These are phyloP conservation scores for Mrakia gelida DNA, from an alignment of 768 basidiomycete genomes.

Conservation along the genomic window DNA sequence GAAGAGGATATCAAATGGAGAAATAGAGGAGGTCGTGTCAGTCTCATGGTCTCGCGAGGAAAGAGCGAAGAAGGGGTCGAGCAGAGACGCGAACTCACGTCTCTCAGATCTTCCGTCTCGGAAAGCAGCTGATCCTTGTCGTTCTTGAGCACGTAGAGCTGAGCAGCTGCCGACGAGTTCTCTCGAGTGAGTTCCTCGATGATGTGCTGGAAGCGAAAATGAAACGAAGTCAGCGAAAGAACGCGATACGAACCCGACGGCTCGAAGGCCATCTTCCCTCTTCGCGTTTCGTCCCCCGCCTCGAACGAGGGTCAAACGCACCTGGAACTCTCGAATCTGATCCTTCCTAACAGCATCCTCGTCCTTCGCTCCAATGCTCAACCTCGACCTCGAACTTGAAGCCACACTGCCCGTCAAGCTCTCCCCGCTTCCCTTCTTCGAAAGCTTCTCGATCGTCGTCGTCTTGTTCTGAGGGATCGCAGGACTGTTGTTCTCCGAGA, in stretches of 20 bases:
- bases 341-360: conserved; percentile 46
- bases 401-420: not conserved
- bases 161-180: conserved; percentile 58
- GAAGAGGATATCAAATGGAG: not conserved
- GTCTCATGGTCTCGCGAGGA: too few relatives aligned
- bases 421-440: not conserved
- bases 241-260: not conserved
- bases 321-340: conserved; percentile 75
- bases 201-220: conserved; percentile 53
- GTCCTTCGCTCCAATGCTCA: conserved; percentile 32
- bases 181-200: conserved; percentile 85
- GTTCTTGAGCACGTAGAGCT: conserved; percentile 65
- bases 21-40: not conserved
- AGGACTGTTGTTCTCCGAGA: conserved; percentile 6
- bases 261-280: too few relatives aligned
- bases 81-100: conserved; percentile 49
- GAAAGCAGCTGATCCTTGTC: conserved; percentile 67
- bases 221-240: not conserved
- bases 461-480: not conserved
- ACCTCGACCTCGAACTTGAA: not conserved
- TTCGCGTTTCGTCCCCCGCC: too few relatives aligned
- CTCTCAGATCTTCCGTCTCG: conserved; percentile 67
- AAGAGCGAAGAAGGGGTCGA: not conserved
- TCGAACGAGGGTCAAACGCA: too few relatives aligned
- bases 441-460: not conserved